phyloP scores from a whole-genome alignment of 2,329 filamentous ascomycete species.

The Penicillium sp. region DNA sequence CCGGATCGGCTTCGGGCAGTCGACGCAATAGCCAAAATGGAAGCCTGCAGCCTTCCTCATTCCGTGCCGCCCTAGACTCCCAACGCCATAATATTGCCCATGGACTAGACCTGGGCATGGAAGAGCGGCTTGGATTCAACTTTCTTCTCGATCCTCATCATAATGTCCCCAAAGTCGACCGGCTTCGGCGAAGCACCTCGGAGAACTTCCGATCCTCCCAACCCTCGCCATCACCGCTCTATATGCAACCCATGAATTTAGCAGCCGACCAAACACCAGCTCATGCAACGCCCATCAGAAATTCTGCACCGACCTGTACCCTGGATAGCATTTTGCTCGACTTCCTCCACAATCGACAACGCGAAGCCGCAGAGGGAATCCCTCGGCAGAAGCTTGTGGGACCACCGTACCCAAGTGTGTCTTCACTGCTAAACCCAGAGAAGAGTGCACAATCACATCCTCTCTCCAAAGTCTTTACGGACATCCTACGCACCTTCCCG shows the following conservation, averaged over 20 bases:
- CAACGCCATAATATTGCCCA: constrained; percentile 53
- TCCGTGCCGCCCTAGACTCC: constrained; percentile 48
- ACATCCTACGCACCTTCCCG: constrained; percentile 82
- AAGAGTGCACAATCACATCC: constrained; percentile 69
- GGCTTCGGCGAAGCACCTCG: constrained; percentile 40
- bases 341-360: constrained; percentile 71
- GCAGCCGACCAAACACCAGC: constrained; percentile 36
- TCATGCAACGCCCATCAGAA: constrained; percentile 56
- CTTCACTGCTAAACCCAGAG: constrained; percentile 74
- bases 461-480: constrained; percentile 80
- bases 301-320: constrained; percentile 71
- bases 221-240: constrained; percentile 27
- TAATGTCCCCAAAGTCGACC: constrained; percentile 57
- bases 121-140: constrained; percentile 71
- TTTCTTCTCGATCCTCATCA: constrained; percentile 70
- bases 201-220: constrained; percentile 32
- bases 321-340: constrained; percentile 79
- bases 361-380: constrained; percentile 68
- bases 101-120: constrained; percentile 60
- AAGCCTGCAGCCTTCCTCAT: constrained; percentile 32
- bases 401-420: constrained; percentile 78
- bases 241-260: constrained; percentile 30
- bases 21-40: constrained; percentile 33
- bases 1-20: constrained; percentile 29
- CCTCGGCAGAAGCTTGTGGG: constrained; percentile 69